Percentiles rank a stretch among this genome's conserved stretches.
These are phyloP conservation scores for Cephaloascus albidus DNA, from an alignment of 805 yeast species.

Conservation along the genomic window DNA sequence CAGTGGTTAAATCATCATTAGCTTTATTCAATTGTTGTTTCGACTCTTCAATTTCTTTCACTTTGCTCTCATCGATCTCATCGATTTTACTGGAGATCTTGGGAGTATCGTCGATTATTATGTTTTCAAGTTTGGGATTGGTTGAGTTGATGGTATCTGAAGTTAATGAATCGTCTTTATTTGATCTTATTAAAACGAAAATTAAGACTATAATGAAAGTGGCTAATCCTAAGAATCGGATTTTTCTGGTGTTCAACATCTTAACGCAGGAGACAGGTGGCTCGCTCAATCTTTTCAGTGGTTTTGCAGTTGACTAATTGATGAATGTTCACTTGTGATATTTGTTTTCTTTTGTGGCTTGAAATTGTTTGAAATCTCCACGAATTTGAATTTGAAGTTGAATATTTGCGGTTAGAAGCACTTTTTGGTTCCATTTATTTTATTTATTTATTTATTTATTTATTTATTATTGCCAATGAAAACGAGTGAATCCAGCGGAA, in stretches of 20 bases:
- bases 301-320: too few relatives aligned
- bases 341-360: too few relatives aligned
- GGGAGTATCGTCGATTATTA: neutral
- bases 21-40: neutral
- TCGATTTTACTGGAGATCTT: neutral
- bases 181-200: neutral
- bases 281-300: too few relatives aligned
- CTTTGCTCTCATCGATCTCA: neutral
- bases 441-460: too few relatives aligned
- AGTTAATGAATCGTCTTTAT: neutral
- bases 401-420: too few relatives aligned
- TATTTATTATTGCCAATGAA: too few relatives aligned
- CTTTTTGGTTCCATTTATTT: too few relatives aligned
- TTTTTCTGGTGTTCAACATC: neutral
- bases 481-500: too few relatives aligned
- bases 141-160: neutral
- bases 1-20: neutral
- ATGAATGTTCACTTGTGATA: too few relatives aligned
- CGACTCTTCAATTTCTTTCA: neutral
- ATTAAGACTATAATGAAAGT: neutral
- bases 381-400: too few relatives aligned
- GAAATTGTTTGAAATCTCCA: too few relatives aligned
- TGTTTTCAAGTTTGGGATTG: neutral
- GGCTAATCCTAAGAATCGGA: neutral
- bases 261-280: too few relatives aligned